A percentile compares a stretch with the other conserved stretches of the same genome.
These are phyloP conservation scores for Globisporangium parvum DNA, from an alignment of 352 stramenopile genomes.

Conservation along the genomic window DNA sequence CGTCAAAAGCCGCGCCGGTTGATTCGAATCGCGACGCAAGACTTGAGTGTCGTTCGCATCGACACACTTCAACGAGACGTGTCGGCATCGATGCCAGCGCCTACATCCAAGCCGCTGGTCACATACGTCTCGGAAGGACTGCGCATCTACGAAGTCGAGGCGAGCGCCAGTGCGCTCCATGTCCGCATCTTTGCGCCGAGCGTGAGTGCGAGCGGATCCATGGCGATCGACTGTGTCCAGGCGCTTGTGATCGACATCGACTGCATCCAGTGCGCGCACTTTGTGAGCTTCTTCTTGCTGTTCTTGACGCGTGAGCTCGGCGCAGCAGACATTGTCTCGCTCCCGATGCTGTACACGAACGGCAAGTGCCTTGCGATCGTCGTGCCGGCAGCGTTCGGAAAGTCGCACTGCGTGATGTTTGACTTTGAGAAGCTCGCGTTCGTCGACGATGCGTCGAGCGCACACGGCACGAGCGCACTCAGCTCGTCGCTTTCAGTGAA, in stretches of 20 bases:
- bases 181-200: conserved; percentile 35
- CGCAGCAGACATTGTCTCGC: conserved; percentile 14
- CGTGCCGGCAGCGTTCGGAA: conserved; percentile 13
- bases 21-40: conserved; percentile 19
- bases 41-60: conserved; percentile 11
- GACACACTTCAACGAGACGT: conserved; percentile 2
- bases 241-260: conserved; percentile 37
- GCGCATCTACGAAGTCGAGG: conserved; percentile 46
- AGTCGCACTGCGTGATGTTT: conserved; percentile 40
- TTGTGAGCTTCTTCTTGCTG: conserved; percentile 29
- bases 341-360: conserved; percentile 39
- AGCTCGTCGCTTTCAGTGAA: not conserved
- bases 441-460: not conserved
- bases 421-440: conserved; percentile 32
- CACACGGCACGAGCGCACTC: not conserved
- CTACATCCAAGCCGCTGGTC: conserved; percentile 22
- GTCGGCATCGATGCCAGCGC: not conserved
- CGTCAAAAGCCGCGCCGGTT: conserved; percentile 15
- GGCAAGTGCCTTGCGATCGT: conserved; percentile 26
- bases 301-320: conserved; percentile 27
- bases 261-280: conserved; percentile 24
- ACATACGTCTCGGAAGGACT: conserved; percentile 45
- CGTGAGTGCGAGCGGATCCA: conserved; percentile 1
- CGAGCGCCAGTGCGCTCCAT: conserved; percentile 24
- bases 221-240: conserved; percentile 16